Base-by-base conservation (phyloP, 2,329 filamentous ascomycete genomes). In the Septoria linicola region DNA sequence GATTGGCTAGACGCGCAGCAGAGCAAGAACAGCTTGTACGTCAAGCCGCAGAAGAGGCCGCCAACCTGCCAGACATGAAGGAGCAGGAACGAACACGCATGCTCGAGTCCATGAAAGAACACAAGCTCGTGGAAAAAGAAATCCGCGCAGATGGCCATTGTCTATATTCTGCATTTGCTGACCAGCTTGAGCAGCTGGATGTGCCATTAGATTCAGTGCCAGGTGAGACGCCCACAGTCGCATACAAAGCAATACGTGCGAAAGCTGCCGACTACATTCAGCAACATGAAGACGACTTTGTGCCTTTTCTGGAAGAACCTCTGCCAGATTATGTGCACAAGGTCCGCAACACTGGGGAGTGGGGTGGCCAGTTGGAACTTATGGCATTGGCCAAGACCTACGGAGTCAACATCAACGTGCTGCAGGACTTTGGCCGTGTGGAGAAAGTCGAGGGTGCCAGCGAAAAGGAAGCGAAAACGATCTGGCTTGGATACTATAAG, bases 401-500 rank as follows among this genome's bases (percentile, higher is more conserved):
- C 63, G 81, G 81, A 2, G 82, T 93, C 8, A 81, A 86, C 65
- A 92, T 97, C 56, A 83, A 85, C 65, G 87, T 99, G 10, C 74
- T 99, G 56, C 91, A 96, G 60, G 80, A 80, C 64, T 87, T 92
- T 67, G 89, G 90, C 3, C 75, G 84, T 49, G 83, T 88, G 51
- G 89, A 95, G 68, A 85, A 80, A 60, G 88, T 97, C 56, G 44
- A 75, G 72, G 17, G 68, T 70, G 75, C 73, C 59, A 14, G 17
- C 7, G 45, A 17, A 3, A 10, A 35, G 8, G 41, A 36, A 8
- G 45, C 36, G 4, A 80, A 80, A 61, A 81, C 81, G 59, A 79
- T 95, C 43, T 97, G 93, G 92, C 70, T 99, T 70, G 92, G 90
- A 30, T 99, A 97, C 71, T 97, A 97, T 71, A 80, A 88, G 63